Percentiles rank a stretch among this genome's conserved stretches.
Evolutionary conservation across 768 basidiomycete genomes (phyloP).

Genomic region (Udeniomyces megalosporus): DNA sequence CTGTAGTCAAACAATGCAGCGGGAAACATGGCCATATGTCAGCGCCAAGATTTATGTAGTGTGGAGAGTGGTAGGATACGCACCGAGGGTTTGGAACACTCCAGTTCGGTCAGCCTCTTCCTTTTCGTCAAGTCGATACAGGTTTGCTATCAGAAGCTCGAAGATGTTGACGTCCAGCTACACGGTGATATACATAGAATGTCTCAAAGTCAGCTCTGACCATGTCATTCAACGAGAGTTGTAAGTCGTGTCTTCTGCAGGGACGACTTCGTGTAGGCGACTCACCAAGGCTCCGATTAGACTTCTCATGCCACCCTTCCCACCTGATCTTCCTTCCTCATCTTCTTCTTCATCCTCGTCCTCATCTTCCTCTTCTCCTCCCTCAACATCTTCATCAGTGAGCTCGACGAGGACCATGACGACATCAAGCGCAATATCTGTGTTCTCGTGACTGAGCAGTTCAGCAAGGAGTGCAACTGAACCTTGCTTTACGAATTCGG

Average conservation of each 20-base stretch:
- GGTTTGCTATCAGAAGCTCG: slow-evolving; percentile 77
- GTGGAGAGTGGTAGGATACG: slow-evolving; percentile 11
- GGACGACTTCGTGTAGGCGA: slow-evolving; percentile 18
- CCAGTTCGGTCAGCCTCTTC: slow-evolving; percentile 87
- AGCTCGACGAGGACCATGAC: slow-evolving; percentile 84
- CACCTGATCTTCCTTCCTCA: slow-evolving; percentile 44
- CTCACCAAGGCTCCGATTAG: slow-evolving; percentile 62
- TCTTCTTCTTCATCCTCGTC: slow-evolving; percentile 44
- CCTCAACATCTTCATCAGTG: slow-evolving; percentile 88
- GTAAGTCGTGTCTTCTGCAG: too few species aligned
- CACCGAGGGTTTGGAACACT: slow-evolving; percentile 80
- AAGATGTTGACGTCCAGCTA: slow-evolving; percentile 70
- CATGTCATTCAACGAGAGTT: too few species aligned
- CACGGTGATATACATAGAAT: background rate
- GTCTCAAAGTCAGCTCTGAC: too few species aligned
- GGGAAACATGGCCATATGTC: background rate
- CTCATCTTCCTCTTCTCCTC: slow-evolving; percentile 49
- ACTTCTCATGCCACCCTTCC: slow-evolving; percentile 41
- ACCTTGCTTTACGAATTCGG: slow-evolving; percentile 69
- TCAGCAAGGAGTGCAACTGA: slow-evolving; percentile 55
- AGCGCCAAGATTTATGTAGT: background rate
- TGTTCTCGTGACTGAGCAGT: slow-evolving; percentile 85
- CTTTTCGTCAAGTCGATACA: slow-evolving; percentile 67
- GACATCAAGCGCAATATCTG: slow-evolving; percentile 91
- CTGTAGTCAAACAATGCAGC: slow-evolving; percentile 29